These are phyloP conservation scores for Fusarium staphyleae DNA, from an alignment of 2,329 filamentous ascomycete species.

Conservation along the genomic window DNA sequence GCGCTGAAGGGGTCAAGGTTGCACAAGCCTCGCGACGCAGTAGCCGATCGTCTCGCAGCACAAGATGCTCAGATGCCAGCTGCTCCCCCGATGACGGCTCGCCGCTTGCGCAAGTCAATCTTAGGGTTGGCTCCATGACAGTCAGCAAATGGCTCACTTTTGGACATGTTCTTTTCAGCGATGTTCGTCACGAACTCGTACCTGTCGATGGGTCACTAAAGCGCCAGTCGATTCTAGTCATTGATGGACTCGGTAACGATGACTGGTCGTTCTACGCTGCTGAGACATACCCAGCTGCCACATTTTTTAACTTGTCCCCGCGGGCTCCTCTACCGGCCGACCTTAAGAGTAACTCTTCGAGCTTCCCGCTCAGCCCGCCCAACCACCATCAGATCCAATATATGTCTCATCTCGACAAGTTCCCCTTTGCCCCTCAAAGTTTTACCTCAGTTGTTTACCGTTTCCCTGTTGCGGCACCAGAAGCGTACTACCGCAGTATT, in stretches of 20 bases:
- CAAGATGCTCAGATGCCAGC: constrained; percentile 53
- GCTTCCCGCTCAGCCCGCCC: constrained; percentile 63
- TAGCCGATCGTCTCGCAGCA: constrained; percentile 44
- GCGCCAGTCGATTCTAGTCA: constrained; percentile 72
- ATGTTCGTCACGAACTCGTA: constrained; percentile 74
- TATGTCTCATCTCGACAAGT: constrained; percentile 65
- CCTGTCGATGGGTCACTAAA: constrained; percentile 47
- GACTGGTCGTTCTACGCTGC: constrained; percentile 90
- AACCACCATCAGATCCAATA: constrained; percentile 82
- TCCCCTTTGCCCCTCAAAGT: constrained; percentile 78
- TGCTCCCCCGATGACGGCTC: constrained; percentile 65
- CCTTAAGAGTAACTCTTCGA: constrained; percentile 50
- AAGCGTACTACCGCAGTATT: constrained; percentile 72
- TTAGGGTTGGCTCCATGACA: constrained; percentile 81
- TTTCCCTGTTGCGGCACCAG: constrained; percentile 74
- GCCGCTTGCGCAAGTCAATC: constrained; percentile 73
- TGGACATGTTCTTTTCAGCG: constrained; percentile 82
- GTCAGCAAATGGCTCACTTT: constrained; percentile 90
- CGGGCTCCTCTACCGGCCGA: constrained; percentile 59
- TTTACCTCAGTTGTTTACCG: constrained; percentile 80
- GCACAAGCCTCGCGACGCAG: constrained; percentile 41
- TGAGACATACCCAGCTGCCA: constrained; percentile 76
- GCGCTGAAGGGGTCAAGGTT: constrained; percentile 36
- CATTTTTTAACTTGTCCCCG: constrained; percentile 78
- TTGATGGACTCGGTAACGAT: constrained; percentile 85